Evolutionary conservation across 176 grass and related monocot genomes (phyloP).

Genomic region (Aegilops umbellulata): DNA sequence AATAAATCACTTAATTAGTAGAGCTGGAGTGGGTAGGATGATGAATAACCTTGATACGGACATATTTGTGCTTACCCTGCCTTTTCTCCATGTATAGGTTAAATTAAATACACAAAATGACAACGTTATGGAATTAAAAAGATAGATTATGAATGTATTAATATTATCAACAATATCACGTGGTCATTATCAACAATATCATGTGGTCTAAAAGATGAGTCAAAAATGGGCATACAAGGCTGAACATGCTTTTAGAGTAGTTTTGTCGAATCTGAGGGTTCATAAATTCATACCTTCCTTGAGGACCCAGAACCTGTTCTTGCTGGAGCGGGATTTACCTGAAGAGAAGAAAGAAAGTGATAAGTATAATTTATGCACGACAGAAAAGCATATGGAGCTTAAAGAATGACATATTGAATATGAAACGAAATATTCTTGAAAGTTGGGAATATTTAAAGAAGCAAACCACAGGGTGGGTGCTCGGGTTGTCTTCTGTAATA

Average conservation of each 20-base stretch:
- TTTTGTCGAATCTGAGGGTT: not conserved
- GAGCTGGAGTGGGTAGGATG: not conserved
- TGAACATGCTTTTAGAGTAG: not conserved
- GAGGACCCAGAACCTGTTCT: conserved; percentile 32
- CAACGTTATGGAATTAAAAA: not conserved
- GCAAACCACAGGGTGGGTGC: not conserved
- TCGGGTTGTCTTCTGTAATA: not conserved
- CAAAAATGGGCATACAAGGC: not conserved
- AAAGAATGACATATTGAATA: conserved; percentile 4
- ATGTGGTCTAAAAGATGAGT: not conserved
- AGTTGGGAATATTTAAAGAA: not conserved
- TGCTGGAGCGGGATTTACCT: conserved; percentile 26
- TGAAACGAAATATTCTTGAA: not conserved
- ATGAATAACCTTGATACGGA: not conserved
- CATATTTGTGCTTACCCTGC: not conserved
- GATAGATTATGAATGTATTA: not conserved
- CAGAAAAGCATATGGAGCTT: not conserved
- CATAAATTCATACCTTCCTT: conserved; percentile 48
- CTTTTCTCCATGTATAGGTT: not conserved
- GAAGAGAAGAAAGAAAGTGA: conserved; percentile 2
- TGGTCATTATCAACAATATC: not conserved
- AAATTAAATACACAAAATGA: conserved; percentile 11
- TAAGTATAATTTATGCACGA: not conserved
- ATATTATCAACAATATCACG: not conserved
- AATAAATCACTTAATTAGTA: not conserved